Evolutionary conservation across 2,329 filamentous ascomycete genomes (phyloP).

Genomic region (Xylariaceae sp.): DNA sequence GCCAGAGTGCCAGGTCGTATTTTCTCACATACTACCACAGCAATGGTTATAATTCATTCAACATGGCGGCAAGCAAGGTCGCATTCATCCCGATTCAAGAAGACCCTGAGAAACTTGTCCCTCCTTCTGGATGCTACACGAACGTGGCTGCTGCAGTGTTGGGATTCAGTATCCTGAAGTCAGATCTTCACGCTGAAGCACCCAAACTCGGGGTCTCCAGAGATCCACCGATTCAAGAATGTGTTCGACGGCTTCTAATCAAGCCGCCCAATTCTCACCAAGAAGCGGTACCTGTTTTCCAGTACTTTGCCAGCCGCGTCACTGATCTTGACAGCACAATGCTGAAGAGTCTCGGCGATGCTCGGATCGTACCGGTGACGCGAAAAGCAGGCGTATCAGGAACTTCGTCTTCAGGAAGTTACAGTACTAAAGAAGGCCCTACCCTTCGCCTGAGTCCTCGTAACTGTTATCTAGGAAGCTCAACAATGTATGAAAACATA

Average conservation of each 20-base stretch:
- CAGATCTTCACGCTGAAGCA: slow-evolving; percentile 74
- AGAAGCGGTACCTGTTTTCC: slow-evolving; percentile 68
- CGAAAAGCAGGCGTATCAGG: slow-evolving; percentile 31
- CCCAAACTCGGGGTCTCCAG: slow-evolving; percentile 76
- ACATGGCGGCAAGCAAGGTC: slow-evolving; percentile 49
- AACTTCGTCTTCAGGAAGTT: slow-evolving; percentile 5
- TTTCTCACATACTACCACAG: slow-evolving; percentile 74
- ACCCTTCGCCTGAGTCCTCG: slow-evolving; percentile 60
- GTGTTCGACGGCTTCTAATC: slow-evolving; percentile 66
- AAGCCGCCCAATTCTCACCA: slow-evolving; percentile 63
- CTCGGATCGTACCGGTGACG: slow-evolving; percentile 66
- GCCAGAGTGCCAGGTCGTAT: slow-evolving; percentile 70
- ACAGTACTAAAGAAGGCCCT: slow-evolving; percentile 38
- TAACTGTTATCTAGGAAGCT: slow-evolving; percentile 73
- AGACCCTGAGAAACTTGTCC: slow-evolving; percentile 58
- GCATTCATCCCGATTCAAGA: slow-evolving; percentile 70
- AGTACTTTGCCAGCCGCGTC: slow-evolving; percentile 75
- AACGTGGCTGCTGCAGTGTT: slow-evolving; percentile 72
- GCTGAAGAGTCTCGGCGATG: slow-evolving; percentile 55
- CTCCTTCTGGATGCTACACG: slow-evolving; percentile 73
- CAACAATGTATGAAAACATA: slow-evolving; percentile 70
- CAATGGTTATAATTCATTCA: slow-evolving; percentile 67
- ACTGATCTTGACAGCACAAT: slow-evolving; percentile 63
- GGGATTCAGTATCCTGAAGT: slow-evolving; percentile 71
- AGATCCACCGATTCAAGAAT: slow-evolving; percentile 73